Conservation (phyloP, 768 basidiomycete species). For the Hebeloma cylindrosporum region DNA sequence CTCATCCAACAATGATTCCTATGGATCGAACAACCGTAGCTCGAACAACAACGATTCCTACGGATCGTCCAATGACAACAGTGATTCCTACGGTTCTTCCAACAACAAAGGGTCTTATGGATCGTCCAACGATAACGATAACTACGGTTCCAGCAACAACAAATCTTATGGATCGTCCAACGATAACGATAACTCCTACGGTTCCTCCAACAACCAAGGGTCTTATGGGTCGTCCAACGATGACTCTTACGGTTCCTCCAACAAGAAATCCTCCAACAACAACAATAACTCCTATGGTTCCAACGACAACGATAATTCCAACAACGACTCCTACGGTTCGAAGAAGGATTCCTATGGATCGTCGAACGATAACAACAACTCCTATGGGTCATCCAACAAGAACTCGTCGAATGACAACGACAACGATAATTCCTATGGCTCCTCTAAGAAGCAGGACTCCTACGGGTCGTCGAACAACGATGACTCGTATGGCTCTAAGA, state of each 20-base stretch:
- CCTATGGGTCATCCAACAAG: conserved; percentile 18
- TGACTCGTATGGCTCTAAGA: conserved; percentile 17
- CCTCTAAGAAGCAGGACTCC: conserved; percentile 19
- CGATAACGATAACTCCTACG: conserved; percentile 22
- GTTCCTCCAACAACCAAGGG: conserved; percentile 20
- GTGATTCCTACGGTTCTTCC: conserved; percentile 19
- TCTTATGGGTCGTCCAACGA: conserved; percentile 30
- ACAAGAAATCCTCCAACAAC: too few species aligned
- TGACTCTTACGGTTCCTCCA: conserved; percentile 21
- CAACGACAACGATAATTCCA: conserved; percentile 17
- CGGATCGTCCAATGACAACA: conserved; percentile 20
- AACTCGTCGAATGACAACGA: conserved; percentile 9
- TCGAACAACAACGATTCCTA: conserved; percentile 22
- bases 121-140: conserved; percentile 23
- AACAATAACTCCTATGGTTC: conserved; percentile 22
- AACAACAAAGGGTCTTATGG: conserved; percentile 20
- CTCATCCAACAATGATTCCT: conserved; percentile 24
- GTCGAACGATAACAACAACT: conserved; percentile 10
- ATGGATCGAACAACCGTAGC: conserved; percentile 16
- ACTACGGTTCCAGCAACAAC: conserved; percentile 22
- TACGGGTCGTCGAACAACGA: conserved; percentile 23
- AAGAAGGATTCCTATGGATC: conserved; percentile 13
- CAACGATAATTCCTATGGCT: conserved; percentile 16
- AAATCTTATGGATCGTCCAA: conserved; percentile 18
- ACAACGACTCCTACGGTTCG: conserved; percentile 21